Evolutionary conservation across 495 filamentous ascomycete species (phyloP), one percentile per base, ranked within the genome.

Genomic region (Penicillium pancosmium): DNA sequence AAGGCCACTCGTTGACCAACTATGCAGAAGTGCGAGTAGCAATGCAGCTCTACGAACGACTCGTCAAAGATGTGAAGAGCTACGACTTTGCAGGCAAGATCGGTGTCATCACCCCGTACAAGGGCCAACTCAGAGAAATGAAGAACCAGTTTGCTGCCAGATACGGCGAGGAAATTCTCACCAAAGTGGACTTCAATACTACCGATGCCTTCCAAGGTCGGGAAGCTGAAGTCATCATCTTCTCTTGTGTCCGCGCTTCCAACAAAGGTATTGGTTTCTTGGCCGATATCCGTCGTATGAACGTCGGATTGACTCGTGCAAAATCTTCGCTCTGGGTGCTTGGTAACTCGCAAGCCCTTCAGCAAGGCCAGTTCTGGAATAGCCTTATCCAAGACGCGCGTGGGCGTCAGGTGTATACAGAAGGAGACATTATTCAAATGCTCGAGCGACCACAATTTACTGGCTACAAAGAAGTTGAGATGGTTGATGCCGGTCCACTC

Each of bases 241-340:
- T 98, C 78, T 98, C 95, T 50, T 98, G 94, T 71, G 94, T 98
- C 34, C 86, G 94, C 73, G 92, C 94, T 34, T 93, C 90, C 15
- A 89, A 86, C 31, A 91, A 92, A 31, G 91, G 95, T 65, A 96
- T 98, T 67, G 94, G 94, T 81, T 98, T 98, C 84, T 87, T 98
- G 81, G 87, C 89, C 46, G 94, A 98, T 76, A 96, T 98, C 68
- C 87, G 94, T 52, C 94, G 94, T 84, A 98, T 98, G 94, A 98
- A 98, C 76, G 94, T 98, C 67, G 94, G 94, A 77, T 78, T 98
- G 44, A 98, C 94, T 8, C 86, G 94, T 80, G 95, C 94, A 11
- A 97, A 96, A 67, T 95, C 90, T 13, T 97, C 92, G 3, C 81
- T 98, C 25, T 98, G 92, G 87, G 92, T 98, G 58, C 81, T 98